Conservation (phyloP, 108 stramenopile genomes). For the Nitzschia putrida region DNA sequence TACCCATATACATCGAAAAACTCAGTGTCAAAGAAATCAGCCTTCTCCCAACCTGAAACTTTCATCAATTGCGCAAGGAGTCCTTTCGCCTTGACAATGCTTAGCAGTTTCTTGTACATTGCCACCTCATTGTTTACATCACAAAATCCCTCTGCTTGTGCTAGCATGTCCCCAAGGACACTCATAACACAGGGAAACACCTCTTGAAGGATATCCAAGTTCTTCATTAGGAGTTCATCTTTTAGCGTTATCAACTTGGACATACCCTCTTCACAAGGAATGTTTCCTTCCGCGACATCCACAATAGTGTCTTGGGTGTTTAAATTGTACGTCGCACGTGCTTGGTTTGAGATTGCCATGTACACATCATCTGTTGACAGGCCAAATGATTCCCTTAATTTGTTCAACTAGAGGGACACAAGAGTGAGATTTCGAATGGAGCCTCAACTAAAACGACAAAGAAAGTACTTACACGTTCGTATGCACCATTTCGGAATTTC, state of each 20-base stretch:
- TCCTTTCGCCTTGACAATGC: slow-evolving; percentile 74
- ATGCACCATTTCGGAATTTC: slow-evolving; percentile 3
- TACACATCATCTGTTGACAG: slow-evolving; percentile 63
- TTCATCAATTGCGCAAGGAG: slow-evolving; percentile 58
- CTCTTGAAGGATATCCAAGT: slow-evolving; percentile 52
- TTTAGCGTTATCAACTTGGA: slow-evolving; percentile 61
- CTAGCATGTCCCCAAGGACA: slow-evolving; percentile 69
- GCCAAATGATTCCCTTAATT: slow-evolving; percentile 68
- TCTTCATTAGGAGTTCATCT: slow-evolving; percentile 67
- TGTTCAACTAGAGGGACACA: slow-evolving; percentile 48
- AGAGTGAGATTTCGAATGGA: background rate
- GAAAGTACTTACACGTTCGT: background rate
- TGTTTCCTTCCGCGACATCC: slow-evolving; percentile 49
- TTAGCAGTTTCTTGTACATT: slow-evolving; percentile 65
- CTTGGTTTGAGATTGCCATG: slow-evolving; percentile 64
- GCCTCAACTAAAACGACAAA: slow-evolving; percentile 1
- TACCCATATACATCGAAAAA: slow-evolving; percentile 74
- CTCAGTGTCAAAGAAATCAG: slow-evolving; percentile 63
- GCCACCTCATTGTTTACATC: slow-evolving; percentile 81
- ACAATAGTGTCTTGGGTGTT: slow-evolving; percentile 64
- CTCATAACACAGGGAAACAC: slow-evolving; percentile 76
- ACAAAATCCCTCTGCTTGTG: slow-evolving; percentile 69
- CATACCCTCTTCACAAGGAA: slow-evolving; percentile 67
- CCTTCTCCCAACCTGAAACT: slow-evolving; percentile 72
- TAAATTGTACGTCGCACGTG: slow-evolving; percentile 62